Base-by-base conservation (phyloP, 2,329 filamentous ascomycete genomes). In the Neospermospora avenae region DNA sequence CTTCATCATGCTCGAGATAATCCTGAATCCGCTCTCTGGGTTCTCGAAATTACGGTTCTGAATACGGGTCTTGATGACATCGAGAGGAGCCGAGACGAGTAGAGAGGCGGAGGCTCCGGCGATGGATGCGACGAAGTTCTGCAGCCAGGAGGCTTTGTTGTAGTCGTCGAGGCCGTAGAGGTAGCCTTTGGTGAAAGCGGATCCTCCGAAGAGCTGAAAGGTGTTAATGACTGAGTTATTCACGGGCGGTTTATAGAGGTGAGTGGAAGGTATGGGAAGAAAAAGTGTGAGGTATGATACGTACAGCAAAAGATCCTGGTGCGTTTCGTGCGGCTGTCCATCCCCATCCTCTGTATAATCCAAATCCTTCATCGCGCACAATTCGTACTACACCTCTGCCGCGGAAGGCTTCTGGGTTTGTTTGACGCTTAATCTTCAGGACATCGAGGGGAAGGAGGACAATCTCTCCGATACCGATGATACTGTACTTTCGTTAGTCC, bases 41-140 rank as follows among this genome's bases (percentile, higher is more conserved):
- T 96, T 95, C 66, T 99, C 95, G 71, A 99, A 99, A 82, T 99
- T 98, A 73, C 90, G 86, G 84, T 98, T 98, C 80, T 98, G 93
- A 71, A 98, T 96, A 72, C 93, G 87, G 62, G 93, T 97, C 84
- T 98, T 98, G 84, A 98, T 95, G 69, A 98, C 93, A 74, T 98
- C 93, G 61, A 98, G 84, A 28, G 93, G 93, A 24, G 93, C 93
- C n/a, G 93, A 97, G 53, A 99, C 93, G 52, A 99, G 77, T 49
- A 99, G 84, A n/a, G 93, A 97, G 13, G 95, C 92, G 58, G 91
- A 95, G 56, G 95, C 95, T 79, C 95, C 95, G 63, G 89, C 91
- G 69, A 99, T 93, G 7, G 95, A 98, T 45, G 95, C 95, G 65
- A 99, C 81, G 70, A 99, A 99, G 84, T 99, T 99, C 80, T 99